These are phyloP conservation scores for Raffaelea albimanens DNA, from an alignment of 2,329 filamentous ascomycete genomes.

Conservation along the genomic window DNA sequence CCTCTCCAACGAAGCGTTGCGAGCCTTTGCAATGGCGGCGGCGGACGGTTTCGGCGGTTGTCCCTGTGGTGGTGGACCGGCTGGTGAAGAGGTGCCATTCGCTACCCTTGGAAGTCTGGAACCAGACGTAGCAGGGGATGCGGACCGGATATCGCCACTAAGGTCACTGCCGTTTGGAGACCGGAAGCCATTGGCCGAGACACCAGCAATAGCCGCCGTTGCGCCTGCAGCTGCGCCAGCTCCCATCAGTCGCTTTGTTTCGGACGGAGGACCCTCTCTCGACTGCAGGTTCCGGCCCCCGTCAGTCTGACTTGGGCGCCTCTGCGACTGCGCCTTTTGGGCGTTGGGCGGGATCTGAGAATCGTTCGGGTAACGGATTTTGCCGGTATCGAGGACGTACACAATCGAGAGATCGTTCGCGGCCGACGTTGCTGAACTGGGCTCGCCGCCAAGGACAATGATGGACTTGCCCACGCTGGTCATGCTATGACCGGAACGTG, in stretches of 20 bases:
- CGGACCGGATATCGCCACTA: conserved; percentile 21
- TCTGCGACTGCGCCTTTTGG: conserved; percentile 8
- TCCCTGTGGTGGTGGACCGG: conserved; percentile 45
- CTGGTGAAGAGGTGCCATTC: conserved; percentile 25
- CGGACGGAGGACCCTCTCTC: conserved; percentile 41
- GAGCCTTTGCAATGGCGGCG: conserved; percentile 28
- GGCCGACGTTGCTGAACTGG: conserved; percentile 74
- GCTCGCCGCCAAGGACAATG: conserved; percentile 87
- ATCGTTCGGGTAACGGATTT: conserved; percentile 93
- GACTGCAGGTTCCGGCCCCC: conserved; percentile 28
- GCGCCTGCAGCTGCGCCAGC: conserved; percentile 18
- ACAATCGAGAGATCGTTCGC: conserved; percentile 78
- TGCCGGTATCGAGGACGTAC: conserved; percentile 88
- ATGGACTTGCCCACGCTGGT: conserved; percentile 84
- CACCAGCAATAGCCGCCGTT: conserved; percentile 20
- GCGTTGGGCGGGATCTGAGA: conserved; percentile 29
- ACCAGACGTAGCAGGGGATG: conserved; percentile 16
- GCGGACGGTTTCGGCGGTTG: conserved; percentile 42
- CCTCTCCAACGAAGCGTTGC: conserved; percentile 41
- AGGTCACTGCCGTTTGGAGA: conserved; percentile 28
- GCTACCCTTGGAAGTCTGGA: conserved; percentile 31
- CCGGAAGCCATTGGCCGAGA: conserved; percentile 31
- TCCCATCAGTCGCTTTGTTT: conserved; percentile 37
- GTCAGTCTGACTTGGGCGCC: conserved; percentile 24
- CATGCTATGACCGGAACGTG: conserved; percentile 95